phyloP scores from a whole-genome alignment of 805 yeast genomes.

The Sungouiozyma ichnusensis region DNA sequence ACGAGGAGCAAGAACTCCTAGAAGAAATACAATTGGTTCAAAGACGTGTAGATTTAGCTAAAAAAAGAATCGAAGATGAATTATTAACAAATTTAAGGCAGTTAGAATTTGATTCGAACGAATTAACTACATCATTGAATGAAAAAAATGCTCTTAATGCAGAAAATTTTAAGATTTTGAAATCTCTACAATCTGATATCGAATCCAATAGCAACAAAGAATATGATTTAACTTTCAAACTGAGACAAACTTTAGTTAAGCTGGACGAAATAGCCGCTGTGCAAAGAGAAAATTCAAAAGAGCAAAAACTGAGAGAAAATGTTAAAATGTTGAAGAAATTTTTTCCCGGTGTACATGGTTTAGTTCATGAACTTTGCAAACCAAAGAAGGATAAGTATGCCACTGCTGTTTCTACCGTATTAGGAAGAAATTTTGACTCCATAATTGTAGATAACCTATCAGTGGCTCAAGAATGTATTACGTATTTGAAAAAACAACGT shows the following conservation, averaged over 20 bases:
- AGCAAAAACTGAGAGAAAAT: conserved; percentile 61
- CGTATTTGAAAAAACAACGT: conserved; percentile 72
- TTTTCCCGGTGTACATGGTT: conserved; percentile 79
- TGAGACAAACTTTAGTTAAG: conserved; percentile 48
- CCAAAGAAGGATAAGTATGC: conserved; percentile 69
- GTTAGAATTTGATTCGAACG: conserved; percentile 23
- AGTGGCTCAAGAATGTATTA: conserved; percentile 67
- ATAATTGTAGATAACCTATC: conserved; percentile 66
- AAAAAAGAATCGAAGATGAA: conserved; percentile 26
- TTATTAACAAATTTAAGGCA: conserved; percentile 28
- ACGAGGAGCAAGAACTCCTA: conserved; percentile 36
- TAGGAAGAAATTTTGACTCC: conserved; percentile 75
- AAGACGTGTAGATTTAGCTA: conserved; percentile 29
- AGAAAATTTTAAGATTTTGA: conserved; percentile 26
- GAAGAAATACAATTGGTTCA: conserved; percentile 31
- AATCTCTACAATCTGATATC: conserved; percentile 30
- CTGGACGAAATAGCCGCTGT: conserved; percentile 67
- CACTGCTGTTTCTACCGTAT: conserved; percentile 58
- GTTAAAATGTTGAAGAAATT: conserved; percentile 56
- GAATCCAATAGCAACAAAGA: conserved; percentile 38
- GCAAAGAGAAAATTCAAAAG: conserved; percentile 65
- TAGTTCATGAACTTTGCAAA: conserved; percentile 67
- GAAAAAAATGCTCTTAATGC: conserved; percentile 28
- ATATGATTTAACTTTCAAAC: conserved; percentile 48
- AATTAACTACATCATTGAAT: conserved; percentile 29